Base-by-base conservation (phyloP, 768 basidiomycete species). In the Cantharellus anzutake region DNA sequence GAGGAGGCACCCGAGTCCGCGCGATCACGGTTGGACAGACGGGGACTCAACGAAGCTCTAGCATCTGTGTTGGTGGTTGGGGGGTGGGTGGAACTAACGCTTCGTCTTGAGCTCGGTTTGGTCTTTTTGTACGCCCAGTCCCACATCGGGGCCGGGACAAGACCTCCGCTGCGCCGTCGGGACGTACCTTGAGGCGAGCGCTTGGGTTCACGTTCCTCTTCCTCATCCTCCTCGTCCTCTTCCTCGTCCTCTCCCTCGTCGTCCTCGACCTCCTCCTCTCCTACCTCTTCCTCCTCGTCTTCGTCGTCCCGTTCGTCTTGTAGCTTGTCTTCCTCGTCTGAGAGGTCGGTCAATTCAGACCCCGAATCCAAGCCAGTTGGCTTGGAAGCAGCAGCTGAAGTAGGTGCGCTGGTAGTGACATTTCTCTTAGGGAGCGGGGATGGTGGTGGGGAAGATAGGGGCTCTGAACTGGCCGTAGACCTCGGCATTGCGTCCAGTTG, bases 71-170 rank as follows among this genome's bases (percentile, higher is more conserved):
- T 29, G 20, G 20, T 29, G 20, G 20, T 29, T 29, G 20, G 20
- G 51, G 7, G 40, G 35, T 20, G 41, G 48, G 14, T 38, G 48
- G 41, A 37, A 44, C 20, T 60, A 37, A 11, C 42, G 44, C 37
- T 61, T 57, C 3, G 61, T 53, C 50, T 59, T 50, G 50, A 16
- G n/a, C 62, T 75, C 74, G 57, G 78, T 77, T 56, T 29, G 20
- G 20, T 76, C 78, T 60, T 74, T 68, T 79, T 80, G 64, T 76
- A 76, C 11, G 81, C 85, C 86, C 87, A 90, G 35, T 78, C 85
- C 87, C 86, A 89, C 84, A 88, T 89, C 59, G 79, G 79, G 41
- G 81, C 81, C 38, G 86, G 84, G 0, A 86, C 81, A 61, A 86
- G 74, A 59, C 81, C 82, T 65, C 81, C 78, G 57, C 81, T 76